Conservation (phyloP, 305 asterid genomes). For the Fraxinus paxiana region DNA sequence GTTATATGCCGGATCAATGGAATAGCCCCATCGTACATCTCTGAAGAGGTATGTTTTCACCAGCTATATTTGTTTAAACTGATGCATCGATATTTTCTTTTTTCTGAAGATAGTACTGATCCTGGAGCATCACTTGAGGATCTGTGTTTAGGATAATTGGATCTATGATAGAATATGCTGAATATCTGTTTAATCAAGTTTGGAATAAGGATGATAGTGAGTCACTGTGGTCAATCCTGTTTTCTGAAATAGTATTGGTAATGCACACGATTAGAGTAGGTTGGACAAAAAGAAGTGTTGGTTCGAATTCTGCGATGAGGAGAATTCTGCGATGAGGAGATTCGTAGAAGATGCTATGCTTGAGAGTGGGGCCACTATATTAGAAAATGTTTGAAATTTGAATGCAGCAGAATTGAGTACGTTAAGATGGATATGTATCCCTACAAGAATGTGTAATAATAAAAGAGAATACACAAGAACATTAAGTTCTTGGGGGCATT, state of each 20-base stretch:
- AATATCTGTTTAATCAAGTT: background rate
- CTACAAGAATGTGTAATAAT: background rate
- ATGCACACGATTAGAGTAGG: background rate
- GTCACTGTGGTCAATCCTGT: background rate
- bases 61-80: background rate
- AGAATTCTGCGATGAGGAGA: background rate
- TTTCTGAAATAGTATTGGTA: background rate
- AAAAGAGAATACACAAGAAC: background rate
- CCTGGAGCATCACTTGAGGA: background rate
- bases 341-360: background rate
- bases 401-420: background rate
- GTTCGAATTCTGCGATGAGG: background rate
- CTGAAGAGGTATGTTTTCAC: slow-evolving; percentile 72
- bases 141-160: background rate
- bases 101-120: background rate
- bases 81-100: background rate
- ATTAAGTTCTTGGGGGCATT: background rate
- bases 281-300: background rate
- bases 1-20: slow-evolving; percentile 73
- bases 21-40: slow-evolving; percentile 76
- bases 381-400: background rate
- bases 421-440: background rate
- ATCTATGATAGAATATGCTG: background rate
- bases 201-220: background rate
- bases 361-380: background rate